Evolutionary conservation across 192 early-diverging fungal species (phyloP).

Genomic region (Neocallimastix lanati): DNA sequence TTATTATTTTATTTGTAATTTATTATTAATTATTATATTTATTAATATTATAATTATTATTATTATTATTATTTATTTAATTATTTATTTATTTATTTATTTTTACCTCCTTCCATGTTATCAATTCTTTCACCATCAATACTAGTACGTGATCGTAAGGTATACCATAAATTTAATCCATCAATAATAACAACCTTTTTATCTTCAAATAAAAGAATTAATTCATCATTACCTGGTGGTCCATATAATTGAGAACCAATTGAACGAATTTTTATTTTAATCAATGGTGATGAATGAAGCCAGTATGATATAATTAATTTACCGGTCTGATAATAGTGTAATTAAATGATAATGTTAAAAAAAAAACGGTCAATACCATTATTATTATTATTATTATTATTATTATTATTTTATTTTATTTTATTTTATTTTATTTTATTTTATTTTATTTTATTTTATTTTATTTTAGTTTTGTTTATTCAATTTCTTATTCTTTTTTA

Average conservation of each 20-base stretch:
- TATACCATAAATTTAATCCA: constrained; percentile 17
- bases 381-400: no score
- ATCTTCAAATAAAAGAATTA: constrained; percentile 14
- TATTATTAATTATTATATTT: background rate
- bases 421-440: no score
- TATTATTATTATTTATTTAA: no score
- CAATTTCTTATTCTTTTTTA: no score
- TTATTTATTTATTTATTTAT: background rate
- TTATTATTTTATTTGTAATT: background rate
- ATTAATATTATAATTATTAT: no score
- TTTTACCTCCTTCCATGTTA: constrained; percentile 3
- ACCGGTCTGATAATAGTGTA: no score
- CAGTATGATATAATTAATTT: background rate
- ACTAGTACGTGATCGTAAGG: constrained; percentile 2
- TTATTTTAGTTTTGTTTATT: no score
- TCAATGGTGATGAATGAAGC: background rate
- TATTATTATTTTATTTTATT: no score
- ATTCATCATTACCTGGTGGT: constrained; percentile 9
- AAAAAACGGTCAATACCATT: no score
- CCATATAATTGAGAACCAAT: background rate
- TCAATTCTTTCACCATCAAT: constrained; percentile 1
- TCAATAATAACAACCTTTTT: constrained; percentile 11
- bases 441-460: no score
- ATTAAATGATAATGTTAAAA: no score
- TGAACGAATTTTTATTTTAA: background rate